Evolutionary conservation across 2,329 filamentous ascomycete genomes (phyloP), one percentile per base, ranked within the genome.

Genomic region (Pseudogymnoascus sp.): DNA sequence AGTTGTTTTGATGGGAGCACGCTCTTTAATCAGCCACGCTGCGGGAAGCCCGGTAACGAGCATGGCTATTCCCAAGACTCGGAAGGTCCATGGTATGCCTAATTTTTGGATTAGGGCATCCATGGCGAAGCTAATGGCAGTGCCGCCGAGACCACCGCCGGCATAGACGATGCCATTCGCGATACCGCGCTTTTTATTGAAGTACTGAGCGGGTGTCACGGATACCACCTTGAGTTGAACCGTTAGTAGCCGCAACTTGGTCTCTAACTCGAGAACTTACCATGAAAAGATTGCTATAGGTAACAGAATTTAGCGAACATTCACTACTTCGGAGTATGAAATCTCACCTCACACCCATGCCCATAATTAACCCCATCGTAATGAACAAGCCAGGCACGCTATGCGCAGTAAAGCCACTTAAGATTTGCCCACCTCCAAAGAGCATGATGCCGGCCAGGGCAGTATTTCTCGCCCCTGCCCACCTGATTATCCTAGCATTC

Each of bases 131-230:
- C 78, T 80, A 60, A 81, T 80, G 2, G 79, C 77, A 0, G 83
- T 78, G 7, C 81, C 84, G 3, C 84, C 84, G 3, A 85, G 74
- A 0, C 83, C 84, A 5, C 83, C 82, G 1, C 80, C 81, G 0
- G 79, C 77, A 60, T 78, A 82, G 39, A 84, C 76, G 11, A 84
- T 72, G 0, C 83, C 83, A 64, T 84, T 85, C 0, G 82, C 83
- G 0, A 84, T 71, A 0, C 83, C 83, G 2, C 81, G 79, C 65
- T 79, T 82, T 2, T 74, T 74, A 51, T 72, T 77, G 64, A 86
- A 86, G 66, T 83, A 86, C 66, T 85, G 83, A 0, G 81, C 76
- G 2, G 82, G 77, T 0, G 78, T 75, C 0, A 77, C 75, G 1
- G 79, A 79, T n/a, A 78, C 75, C 1, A 82, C 77, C 74, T 79